phyloP scores from a whole-genome alignment of 1,139 yeast genomes.

The Geotrichum australiense region DNA sequence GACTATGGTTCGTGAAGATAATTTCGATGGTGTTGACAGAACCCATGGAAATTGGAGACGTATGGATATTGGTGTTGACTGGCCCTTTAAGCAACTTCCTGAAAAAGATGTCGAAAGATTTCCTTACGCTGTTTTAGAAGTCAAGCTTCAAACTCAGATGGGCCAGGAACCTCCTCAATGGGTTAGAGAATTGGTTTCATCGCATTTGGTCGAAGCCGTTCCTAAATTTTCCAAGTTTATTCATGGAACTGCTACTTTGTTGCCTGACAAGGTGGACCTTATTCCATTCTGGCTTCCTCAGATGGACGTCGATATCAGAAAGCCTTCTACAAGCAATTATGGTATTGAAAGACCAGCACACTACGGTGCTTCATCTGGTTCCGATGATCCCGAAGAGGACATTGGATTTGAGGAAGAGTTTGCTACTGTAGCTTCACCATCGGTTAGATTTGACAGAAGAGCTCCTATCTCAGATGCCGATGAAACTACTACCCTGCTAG shows the following conservation, averaged over 20 bases:
- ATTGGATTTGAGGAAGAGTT: constrained; percentile 27
- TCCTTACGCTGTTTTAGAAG: constrained; percentile 96
- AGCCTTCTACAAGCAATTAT: constrained; percentile 65
- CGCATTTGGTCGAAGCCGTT: constrained; percentile 94
- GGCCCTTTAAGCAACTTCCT: constrained; percentile 81
- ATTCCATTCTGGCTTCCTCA: constrained; percentile 99
- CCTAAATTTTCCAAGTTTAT: constrained; percentile 96
- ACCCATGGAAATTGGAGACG: constrained; percentile 95
- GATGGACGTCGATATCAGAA: constrained; percentile 91
- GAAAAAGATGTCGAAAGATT: constrained; percentile 83
- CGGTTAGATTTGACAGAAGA: constrained; percentile 26
- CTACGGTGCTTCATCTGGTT: constrained; percentile 35
- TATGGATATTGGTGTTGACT: constrained; percentile 96
- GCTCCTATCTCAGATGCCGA: constrained; percentile 24
- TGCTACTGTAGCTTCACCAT: constrained; percentile 19
- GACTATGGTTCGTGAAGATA: constrained; percentile 93
- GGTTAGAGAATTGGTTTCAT: constrained; percentile 86
- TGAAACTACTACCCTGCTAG: constrained; percentile 30
- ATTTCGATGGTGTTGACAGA: constrained; percentile 87
- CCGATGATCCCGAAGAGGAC: constrained; percentile 39
- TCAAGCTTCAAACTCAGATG: constrained; percentile 90
- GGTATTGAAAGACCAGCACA: constrained; percentile 56
- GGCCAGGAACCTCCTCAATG: constrained; percentile 99
- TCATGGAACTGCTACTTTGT: constrained; percentile 85
- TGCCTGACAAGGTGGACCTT: constrained; percentile 73